A percentile compares a stretch with the other conserved stretches of the same genome.
phyloP scores from a whole-genome alignment of 2,329 filamentous ascomycete species.

The Aspergillus flavus region DNA sequence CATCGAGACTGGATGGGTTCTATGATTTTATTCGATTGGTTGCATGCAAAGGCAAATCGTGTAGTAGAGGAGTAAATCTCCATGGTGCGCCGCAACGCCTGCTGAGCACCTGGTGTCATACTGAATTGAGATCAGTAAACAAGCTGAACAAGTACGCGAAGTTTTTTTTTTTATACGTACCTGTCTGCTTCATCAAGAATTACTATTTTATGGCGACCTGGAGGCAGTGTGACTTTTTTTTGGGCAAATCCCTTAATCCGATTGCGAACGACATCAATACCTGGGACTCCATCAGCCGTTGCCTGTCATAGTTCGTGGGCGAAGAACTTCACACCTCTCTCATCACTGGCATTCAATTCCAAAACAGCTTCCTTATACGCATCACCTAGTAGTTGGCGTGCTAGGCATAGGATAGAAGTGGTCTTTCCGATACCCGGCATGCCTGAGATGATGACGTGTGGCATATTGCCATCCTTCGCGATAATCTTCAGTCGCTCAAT shows the following conservation, averaged over 20 bases:
- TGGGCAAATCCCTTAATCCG: conserved; percentile 98
- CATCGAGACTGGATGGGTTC: conserved; percentile 97
- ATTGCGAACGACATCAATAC: conserved; percentile 96
- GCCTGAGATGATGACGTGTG: conserved; percentile 97
- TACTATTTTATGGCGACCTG: conserved; percentile 90
- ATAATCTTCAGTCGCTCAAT: conserved; percentile 98
- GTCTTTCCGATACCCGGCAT: conserved; percentile 99
- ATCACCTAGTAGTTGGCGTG: conserved; percentile 86
- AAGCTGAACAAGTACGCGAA: not conserved
- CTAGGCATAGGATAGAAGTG: conserved; percentile 89
- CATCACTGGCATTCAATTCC: conserved; percentile 94
- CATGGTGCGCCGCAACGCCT: conserved; percentile 94
- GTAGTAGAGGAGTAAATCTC: conserved; percentile 98
- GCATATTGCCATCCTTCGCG: conserved; percentile 98
- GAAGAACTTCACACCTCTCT: conserved; percentile 63
- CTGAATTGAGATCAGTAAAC: conserved; percentile 38
- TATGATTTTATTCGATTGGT: conserved; percentile 99
- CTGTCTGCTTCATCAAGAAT: conserved; percentile 98
- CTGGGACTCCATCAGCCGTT: conserved; percentile 41
- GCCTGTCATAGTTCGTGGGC: not conserved
- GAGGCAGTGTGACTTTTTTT: conserved; percentile 94
- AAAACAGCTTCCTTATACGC: conserved; percentile 96
- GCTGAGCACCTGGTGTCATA: conserved; percentile 96
- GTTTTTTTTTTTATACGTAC: conserved; percentile 29
- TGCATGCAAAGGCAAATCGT: conserved; percentile 96